Base-by-base conservation (phyloP, 129 eudicot genomes). In the Pulicaria dysenterica region DNA sequence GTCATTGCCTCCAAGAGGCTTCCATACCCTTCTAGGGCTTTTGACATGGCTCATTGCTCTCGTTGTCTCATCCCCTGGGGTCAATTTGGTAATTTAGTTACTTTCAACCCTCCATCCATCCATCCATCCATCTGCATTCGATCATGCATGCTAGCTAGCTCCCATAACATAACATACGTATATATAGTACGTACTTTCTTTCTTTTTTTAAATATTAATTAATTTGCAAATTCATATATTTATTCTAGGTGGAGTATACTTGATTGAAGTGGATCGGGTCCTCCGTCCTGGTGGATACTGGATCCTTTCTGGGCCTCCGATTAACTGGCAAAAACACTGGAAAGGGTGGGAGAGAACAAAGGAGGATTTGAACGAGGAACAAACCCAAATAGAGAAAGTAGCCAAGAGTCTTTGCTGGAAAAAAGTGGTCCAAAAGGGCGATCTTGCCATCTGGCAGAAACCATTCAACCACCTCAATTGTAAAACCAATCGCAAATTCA, bases 51-150 rank as follows among this genome's bases (percentile, higher is more conserved):
- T 80, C 98, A 93, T 80, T 93, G 98, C 51, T 89, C 96, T 46
- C 98, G 98, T 62, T 93, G 98, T 73, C 92, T 93, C 78, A 89
- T 93, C 63, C 98, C 98, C 2, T 93, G 98, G 98, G 95, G 96
- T 19, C 85, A 85, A 84, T 76, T 80, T 74, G 98, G 98, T 93
- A 84, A 48, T 46, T 10, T n/a, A n/a, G n/a, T n/a, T n/a, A n/a
- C n/a, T n/a, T n/a, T 17, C 6, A 0, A 19, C 4, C 74, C 13
- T 58, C n/a, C n/a, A n/a, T n/a, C n/a, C n/a, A n/a, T n/a, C n/a
- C n/a, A n/a, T n/a, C n/a, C n/a, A n/a, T n/a, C n/a, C n/a, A n/a
- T n/a, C n/a, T n/a, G n/a, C n/a, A n/a, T n/a, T n/a, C n/a, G n/a
- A n/a, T n/a, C n/a, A n/a, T n/a, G n/a, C n/a, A n/a, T n/a, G n/a